phyloP scores from a whole-genome alignment of 306 rosid species.

The Vigna reflexopilosa region DNA sequence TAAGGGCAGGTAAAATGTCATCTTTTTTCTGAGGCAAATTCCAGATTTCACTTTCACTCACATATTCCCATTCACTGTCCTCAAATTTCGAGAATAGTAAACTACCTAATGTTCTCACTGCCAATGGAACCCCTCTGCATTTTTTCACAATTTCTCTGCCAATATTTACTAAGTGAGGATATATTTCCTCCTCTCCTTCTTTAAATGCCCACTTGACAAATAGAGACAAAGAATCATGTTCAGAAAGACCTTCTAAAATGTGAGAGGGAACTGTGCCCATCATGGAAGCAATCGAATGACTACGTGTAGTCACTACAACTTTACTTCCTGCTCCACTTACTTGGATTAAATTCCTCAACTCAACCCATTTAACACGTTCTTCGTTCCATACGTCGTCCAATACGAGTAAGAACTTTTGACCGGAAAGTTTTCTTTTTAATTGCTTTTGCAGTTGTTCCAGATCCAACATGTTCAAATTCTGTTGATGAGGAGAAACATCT shows the following conservation, averaged over 20 bases:
- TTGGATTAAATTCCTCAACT: no score
- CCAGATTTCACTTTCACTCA: no score
- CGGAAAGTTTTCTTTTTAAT: no score
- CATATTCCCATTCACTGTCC: no score
- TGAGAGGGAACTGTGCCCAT: constrained; percentile 24
- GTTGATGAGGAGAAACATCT: no score
- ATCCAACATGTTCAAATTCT: not conserved
- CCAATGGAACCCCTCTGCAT: constrained; percentile 2
- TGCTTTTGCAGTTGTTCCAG: constrained; percentile 2
- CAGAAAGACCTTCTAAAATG: not conserved
- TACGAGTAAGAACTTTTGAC: no score
- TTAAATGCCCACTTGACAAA: constrained; percentile 45
- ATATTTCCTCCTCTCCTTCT: no score
- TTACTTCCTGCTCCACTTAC: no score
- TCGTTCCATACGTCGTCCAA: no score
- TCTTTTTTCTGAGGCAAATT: constrained; percentile 8
- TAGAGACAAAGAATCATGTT: constrained; percentile 18
- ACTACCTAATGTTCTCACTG: constrained; percentile 46
- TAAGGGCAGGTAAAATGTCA: constrained; percentile 42
- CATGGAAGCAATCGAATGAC: not conserved
- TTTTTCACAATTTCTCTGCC: no score
- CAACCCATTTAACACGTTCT: no score
- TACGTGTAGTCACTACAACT: constrained; percentile 8
- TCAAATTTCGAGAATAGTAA: not conserved
- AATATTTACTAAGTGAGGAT: no score